Conservation (phyloP, 225 moss, liverwort and hornwort species). For the Antitrichia curtipendula region DNA sequence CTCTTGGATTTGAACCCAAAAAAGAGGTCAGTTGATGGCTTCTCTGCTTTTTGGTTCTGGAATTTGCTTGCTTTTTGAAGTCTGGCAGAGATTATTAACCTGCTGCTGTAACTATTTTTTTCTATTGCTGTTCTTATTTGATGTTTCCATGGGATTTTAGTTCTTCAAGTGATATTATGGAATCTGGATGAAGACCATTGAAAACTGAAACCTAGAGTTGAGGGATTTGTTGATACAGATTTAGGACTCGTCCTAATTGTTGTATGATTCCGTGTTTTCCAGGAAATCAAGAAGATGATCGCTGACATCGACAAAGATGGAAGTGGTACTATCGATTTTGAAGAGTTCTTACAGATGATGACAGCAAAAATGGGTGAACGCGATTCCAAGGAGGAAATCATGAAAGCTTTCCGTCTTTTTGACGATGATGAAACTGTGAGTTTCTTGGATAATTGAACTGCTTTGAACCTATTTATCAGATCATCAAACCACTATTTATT, state of each 20-base stretch:
- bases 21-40: slow-evolving; percentile 57
- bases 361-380: slow-evolving; percentile 97
- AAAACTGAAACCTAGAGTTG: background rate
- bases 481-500: background rate
- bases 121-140: background rate
- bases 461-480: background rate
- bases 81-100: background rate
- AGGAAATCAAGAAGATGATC: slow-evolving; percentile 99
- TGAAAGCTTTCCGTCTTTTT: slow-evolving; percentile 96
- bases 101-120: background rate
- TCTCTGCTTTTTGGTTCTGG: background rate
- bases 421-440: slow-evolving; percentile 97
- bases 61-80: background rate
- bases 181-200: background rate
- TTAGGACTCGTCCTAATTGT: background rate
- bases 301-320: slow-evolving; percentile 95
- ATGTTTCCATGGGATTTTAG: background rate
- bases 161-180: background rate
- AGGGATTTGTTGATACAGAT: background rate
- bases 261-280: background rate
- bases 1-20: slow-evolving; percentile 96
- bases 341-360: slow-evolving; percentile 99
- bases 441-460: background rate
- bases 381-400: slow-evolving; percentile 92
- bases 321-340: slow-evolving; percentile 90